phyloP scores from a whole-genome alignment of 2,329 filamentous ascomycete species.

The Chrysoporthe cubensis region DNA sequence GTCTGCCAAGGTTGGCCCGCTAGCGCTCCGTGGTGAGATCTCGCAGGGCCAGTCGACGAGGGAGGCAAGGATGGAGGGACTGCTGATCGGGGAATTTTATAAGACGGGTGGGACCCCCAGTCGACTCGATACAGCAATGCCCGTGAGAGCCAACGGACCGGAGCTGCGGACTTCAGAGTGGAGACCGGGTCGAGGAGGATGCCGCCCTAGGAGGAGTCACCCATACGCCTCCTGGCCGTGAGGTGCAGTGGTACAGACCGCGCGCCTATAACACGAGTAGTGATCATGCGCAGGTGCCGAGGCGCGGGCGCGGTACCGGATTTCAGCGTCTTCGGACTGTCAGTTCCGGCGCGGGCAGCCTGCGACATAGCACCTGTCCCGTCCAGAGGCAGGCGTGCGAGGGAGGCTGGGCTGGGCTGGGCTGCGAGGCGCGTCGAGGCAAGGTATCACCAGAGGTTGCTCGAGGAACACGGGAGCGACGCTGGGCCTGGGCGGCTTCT shows the following conservation, averaged over 20 bases:
- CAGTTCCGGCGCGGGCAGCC: background rate
- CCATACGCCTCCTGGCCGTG: background rate
- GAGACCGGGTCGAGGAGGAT: background rate
- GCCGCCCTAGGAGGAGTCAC: background rate
- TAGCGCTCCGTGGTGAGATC: background rate
- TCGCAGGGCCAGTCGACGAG: background rate
- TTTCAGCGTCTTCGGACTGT: background rate
- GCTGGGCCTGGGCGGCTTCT: background rate
- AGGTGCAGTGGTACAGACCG: background rate
- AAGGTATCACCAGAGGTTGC: background rate
- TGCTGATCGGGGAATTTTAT: constrained; percentile 11
- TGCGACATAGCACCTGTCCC: background rate
- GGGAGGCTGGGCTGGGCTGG: background rate
- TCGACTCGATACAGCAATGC: constrained; percentile 2
- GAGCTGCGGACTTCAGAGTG: background rate
- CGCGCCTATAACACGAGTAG: background rate
- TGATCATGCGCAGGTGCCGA: background rate
- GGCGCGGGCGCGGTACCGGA: background rate
- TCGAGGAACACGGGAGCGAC: background rate
- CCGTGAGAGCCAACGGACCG: background rate
- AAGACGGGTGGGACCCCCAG: background rate
- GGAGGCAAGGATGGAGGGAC: background rate
- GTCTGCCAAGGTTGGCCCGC: background rate
- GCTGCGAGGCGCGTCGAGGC: background rate
- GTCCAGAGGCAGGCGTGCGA: background rate